These are phyloP conservation scores for Chaetomium tenue DNA, from an alignment of 495 filamentous ascomycete species.

Conservation along the genomic window DNA sequence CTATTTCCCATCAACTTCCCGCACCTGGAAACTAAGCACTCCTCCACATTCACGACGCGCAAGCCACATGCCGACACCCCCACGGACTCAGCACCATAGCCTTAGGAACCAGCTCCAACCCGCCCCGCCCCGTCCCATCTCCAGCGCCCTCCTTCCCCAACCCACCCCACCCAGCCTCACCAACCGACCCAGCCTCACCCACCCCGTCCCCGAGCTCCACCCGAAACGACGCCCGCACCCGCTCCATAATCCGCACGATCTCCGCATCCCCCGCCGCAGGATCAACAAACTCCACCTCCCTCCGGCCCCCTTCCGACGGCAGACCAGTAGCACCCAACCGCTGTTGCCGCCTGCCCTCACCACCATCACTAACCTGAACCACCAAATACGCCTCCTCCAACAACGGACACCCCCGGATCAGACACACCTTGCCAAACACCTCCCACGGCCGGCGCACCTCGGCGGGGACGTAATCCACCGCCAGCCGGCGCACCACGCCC, in stretches of 20 bases:
- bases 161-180: not conserved
- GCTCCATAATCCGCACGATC: slow-evolving; percentile 40
- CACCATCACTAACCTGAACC: slow-evolving; percentile 13
- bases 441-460: slow-evolving; percentile 53
- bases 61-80: not conserved
- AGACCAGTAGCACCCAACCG: not conserved
- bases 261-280: slow-evolving; percentile 34
- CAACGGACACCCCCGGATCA: slow-evolving; percentile 45
- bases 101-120: slow-evolving; percentile 27
- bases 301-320: not conserved
- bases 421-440: slow-evolving; percentile 50
- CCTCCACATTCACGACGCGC: slow-evolving; percentile 1
- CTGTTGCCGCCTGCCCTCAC: not conserved
- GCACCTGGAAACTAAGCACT: not conserved
- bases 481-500: slow-evolving; percentile 38
- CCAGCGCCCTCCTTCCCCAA: slow-evolving; percentile 1
- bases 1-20: not conserved
- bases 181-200: not conserved
- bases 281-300: slow-evolving; percentile 40
- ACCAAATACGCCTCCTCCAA: slow-evolving; percentile 46
- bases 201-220: slow-evolving; percentile 10
- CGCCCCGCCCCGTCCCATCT: not conserved
- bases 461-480: slow-evolving; percentile 49
- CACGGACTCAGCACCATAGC: slow-evolving; percentile 16
- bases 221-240: slow-evolving; percentile 40